Evolutionary conservation across 2,329 filamentous ascomycete species (phyloP), one percentile per base, ranked within the genome.

Genomic region (Aplosporella prunicola): DNA sequence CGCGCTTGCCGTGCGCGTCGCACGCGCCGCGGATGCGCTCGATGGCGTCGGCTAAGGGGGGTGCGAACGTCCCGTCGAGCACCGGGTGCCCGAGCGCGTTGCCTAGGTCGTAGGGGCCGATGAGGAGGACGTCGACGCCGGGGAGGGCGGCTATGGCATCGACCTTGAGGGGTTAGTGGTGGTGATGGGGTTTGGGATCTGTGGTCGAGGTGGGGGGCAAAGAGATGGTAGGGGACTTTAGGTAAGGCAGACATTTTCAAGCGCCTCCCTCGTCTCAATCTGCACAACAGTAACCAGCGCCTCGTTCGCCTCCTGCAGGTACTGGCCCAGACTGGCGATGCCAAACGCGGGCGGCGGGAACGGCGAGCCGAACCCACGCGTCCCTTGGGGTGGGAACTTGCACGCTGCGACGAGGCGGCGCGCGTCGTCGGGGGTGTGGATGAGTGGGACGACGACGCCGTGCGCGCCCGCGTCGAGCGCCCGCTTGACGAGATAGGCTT

Each of bases 401-500:
- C 69, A 63, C 14, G 65, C 66, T 26, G 62, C 55, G 11, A 74
- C 71, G 18, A 76, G 58, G 17, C 57, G 63, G 45, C 59, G 60
- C 5, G 70, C 71, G 45, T 76, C 71, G 15, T 71, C 68, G 9
- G 65, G 64, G 0, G 64, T 71, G 44, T 70, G 64, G 22, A 74
- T 59, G 5, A 73, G 52, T 4, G 70, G 72, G 4, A 73, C 71
- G 18, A 76, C 57, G 23, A 78, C 65, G 20, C 72, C 74, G 49
- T 78, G 73, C 6, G 74, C 73, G 24, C 74, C 74, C 29, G 71
- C 58, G 46, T 78, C 74, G 24, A 78, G 62, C 9, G 74, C 74
- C 34, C 73, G 60, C 51, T 78, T 77, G 41, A 77, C 71, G 71
- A 76, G 74, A 72, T 71, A 76, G 32, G 67, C 62, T 55, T 77